Evolutionary conservation across 352 stramenopile genomes (phyloP), one percentile per base, ranked within the genome.

Genomic region (Phytophthora citrophthora): DNA sequence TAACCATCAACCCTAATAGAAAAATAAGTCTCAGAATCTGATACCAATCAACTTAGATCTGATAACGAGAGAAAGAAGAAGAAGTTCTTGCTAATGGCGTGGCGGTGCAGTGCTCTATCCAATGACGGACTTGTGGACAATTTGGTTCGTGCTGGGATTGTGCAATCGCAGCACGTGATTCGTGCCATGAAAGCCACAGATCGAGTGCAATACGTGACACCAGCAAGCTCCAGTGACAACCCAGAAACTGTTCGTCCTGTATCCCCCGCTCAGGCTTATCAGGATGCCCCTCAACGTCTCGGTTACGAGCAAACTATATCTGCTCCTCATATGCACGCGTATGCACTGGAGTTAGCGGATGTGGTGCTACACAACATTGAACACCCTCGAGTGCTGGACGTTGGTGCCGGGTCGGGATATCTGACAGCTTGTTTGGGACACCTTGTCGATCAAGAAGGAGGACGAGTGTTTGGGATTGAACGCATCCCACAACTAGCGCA

Each of bases 381-480:
- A 9, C 45, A 73, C 13, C 75, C 96, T 13, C 81, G 81, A 13
- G 82, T 99, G 8, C 71, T 99, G 20, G 97, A 99, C 71, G 95
- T 99, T 0, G 97, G 97, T 29, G 96, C 81, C 26, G 97, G 97
- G 23, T 98, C 90, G 5, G 97, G 97, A 5, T 99, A 99, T 72
- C 75, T 99, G 8, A 98, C 93, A 5, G 94, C 93, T 5, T 95
- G 90, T 58, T 72, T 99, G n/a, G 93, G 90, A 0, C 77, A 94
- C 40, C 88, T 98, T 62, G 77, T 97, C 24, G 40, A 71, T 20
- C 49, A 77, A 15, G 34, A 64, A 24, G 36, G 41, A 32, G 43
- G 71, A 0, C 58, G 54, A 8, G 94, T 98, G 13, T 94, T 93
- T 57, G 96, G 95, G 6, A 97, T 99, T 48, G 96, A 99, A 66